These are phyloP conservation scores for Solanum pinnatisectum DNA, from an alignment of 257 asterid genomes.

Conservation along the genomic window DNA sequence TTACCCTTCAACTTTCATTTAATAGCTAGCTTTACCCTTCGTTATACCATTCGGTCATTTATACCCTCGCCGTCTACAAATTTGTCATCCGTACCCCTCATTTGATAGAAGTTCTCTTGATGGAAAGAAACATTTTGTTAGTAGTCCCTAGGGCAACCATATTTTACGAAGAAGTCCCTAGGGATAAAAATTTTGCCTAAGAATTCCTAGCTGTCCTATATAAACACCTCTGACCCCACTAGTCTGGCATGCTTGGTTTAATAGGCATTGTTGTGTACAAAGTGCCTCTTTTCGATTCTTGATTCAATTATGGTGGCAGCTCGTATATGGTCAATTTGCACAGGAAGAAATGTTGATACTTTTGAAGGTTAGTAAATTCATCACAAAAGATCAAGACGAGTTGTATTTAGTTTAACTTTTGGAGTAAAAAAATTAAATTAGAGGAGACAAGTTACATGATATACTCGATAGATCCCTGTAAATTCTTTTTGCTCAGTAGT, in stretches of 20 bases:
- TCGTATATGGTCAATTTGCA: background rate
- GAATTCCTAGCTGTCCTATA: background rate
- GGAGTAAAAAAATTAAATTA: no score
- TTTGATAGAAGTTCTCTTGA: background rate
- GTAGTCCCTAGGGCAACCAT: background rate
- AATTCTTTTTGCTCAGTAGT: background rate
- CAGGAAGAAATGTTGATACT: background rate
- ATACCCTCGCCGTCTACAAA: no score
- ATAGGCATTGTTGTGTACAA: background rate
- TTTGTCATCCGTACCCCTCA: no score
- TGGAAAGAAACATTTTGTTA: background rate
- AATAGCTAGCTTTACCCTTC: no score
- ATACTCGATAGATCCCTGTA: background rate
- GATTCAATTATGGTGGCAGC: background rate
- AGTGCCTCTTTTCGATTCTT: background rate
- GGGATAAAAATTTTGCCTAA: background rate
- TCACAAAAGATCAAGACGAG: background rate
- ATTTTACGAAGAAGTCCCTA: background rate
- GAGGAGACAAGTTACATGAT: background rate
- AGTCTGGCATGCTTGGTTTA: background rate
- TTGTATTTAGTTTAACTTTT: background rate
- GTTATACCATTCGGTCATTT: no score
- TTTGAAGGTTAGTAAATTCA: background rate
- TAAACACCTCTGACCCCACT: background rate
- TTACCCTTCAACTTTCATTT: no score